Conservation (phyloP, 345 rosid genomes). For the Litchi chinensis region DNA sequence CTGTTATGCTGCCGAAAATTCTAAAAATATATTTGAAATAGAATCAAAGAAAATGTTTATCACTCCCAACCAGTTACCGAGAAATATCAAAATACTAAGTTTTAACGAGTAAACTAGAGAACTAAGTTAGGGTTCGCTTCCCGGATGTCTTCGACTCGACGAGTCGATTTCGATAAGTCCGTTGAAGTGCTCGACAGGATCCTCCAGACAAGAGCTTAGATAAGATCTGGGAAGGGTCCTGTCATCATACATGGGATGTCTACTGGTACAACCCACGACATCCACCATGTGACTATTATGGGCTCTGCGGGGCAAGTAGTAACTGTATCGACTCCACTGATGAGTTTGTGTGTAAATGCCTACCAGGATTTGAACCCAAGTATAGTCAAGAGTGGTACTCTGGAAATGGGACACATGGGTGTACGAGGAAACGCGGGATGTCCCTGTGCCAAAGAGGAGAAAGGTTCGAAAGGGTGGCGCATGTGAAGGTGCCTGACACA, state of each 20-base stretch:
- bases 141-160: too few relatives aligned
- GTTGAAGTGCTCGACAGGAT: too few relatives aligned
- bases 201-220: too few relatives aligned
- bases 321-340: slow-evolving; percentile 33
- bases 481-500: slow-evolving; percentile 57
- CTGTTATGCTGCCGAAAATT: too few relatives aligned
- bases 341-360: slow-evolving; percentile 50
- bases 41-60: too few relatives aligned
- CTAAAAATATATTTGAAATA: too few relatives aligned
- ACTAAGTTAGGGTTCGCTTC: too few relatives aligned
- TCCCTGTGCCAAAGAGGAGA: slow-evolving; percentile 39
- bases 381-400: slow-evolving; percentile 44
- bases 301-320: slow-evolving; percentile 55
- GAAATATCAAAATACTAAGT: too few relatives aligned
- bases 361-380: slow-evolving; percentile 71
- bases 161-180: too few relatives aligned
- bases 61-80: too few relatives aligned
- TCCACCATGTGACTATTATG: slow-evolving; percentile 52
- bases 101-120: too few relatives aligned
- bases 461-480: slow-evolving; percentile 50
- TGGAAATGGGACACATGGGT: slow-evolving; percentile 55
- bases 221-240: too few relatives aligned
- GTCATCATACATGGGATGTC: slow-evolving; percentile 51
- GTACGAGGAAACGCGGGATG: slow-evolving; percentile 34
- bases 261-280: slow-evolving; percentile 54